Evolutionary conservation across 192 early-diverging fungal genomes (phyloP).

Genomic region (Mortierella alpina): DNA sequence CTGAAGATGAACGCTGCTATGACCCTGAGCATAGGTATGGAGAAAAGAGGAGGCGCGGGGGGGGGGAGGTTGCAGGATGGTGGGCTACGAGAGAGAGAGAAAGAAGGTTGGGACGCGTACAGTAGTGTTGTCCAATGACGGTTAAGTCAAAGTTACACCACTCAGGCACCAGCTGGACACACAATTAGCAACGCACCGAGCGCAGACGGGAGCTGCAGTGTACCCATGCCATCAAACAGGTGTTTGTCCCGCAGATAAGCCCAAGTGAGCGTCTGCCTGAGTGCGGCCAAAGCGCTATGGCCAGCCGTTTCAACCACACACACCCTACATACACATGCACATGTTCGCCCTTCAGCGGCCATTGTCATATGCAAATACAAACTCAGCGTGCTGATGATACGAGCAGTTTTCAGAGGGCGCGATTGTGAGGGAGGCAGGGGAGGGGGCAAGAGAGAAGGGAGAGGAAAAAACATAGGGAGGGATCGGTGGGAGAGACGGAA

Average conservation of each 20-base stretch:
- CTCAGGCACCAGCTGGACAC: too few species aligned
- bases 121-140: too few species aligned
- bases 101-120: neutral
- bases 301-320: neutral
- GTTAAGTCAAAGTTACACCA: neutral
- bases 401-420: too few species aligned
- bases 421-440: neutral
- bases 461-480: neutral
- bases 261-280: neutral
- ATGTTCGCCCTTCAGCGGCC: neutral
- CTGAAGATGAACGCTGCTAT: too few species aligned
- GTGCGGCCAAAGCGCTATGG: neutral
- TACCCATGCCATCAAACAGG: conserved; percentile 13
- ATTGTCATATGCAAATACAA: conserved; percentile 17
- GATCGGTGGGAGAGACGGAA: neutral
- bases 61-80: neutral
- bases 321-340: conserved; percentile 1
- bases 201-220: too few species aligned
- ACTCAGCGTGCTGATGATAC: neutral
- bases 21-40: too few species aligned
- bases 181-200: too few species aligned
- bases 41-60: neutral
- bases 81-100: neutral
- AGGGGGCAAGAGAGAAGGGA: conserved; percentile 10
- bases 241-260: conserved; percentile 35